phyloP scores from a whole-genome alignment of 352 stramenopile genomes.

The Phytophthora capsici region DNA sequence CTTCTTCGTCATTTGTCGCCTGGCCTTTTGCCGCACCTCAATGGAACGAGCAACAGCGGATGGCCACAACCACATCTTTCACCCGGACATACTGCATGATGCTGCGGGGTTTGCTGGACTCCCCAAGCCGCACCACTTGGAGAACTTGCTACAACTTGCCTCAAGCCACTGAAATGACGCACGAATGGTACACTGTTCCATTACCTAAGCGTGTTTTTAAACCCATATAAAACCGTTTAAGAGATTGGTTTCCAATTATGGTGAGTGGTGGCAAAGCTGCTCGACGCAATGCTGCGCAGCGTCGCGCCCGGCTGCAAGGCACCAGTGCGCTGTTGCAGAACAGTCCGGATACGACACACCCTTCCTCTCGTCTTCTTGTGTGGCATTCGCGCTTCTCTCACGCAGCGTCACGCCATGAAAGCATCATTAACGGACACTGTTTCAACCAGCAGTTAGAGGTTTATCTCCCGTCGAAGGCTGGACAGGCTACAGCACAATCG shows the following conservation, averaged over 20 bases:
- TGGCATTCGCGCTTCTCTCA: constrained; percentile 69
- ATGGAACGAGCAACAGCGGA: background rate
- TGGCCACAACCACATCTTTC: constrained; percentile 9
- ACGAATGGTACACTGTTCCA: constrained; percentile 3
- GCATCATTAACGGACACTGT: constrained; percentile 52
- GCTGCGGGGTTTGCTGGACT: constrained; percentile 30
- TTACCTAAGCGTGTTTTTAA: background rate
- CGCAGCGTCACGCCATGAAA: constrained; percentile 51
- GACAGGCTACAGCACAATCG: constrained; percentile 44
- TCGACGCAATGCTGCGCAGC: constrained; percentile 32
- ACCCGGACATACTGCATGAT: background rate
- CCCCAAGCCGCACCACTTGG: constrained; percentile 20
- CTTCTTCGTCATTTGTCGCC: background rate
- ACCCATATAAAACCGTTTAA: background rate
- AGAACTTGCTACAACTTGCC: constrained; percentile 7
- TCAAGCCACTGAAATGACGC: background rate
- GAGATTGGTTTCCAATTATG: constrained; percentile 50
- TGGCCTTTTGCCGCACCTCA: constrained; percentile 9
- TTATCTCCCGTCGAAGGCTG: constrained; percentile 47
- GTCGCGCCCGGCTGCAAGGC: constrained; percentile 24
- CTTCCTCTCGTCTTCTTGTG: constrained; percentile 53
- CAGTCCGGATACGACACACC: constrained; percentile 22
- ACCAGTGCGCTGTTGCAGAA: constrained; percentile 16
- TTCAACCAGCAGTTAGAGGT: constrained; percentile 82
- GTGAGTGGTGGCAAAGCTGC: constrained; percentile 71